phyloP scores from a whole-genome alignment of 805 yeast species.

The Candida krabiensis region DNA sequence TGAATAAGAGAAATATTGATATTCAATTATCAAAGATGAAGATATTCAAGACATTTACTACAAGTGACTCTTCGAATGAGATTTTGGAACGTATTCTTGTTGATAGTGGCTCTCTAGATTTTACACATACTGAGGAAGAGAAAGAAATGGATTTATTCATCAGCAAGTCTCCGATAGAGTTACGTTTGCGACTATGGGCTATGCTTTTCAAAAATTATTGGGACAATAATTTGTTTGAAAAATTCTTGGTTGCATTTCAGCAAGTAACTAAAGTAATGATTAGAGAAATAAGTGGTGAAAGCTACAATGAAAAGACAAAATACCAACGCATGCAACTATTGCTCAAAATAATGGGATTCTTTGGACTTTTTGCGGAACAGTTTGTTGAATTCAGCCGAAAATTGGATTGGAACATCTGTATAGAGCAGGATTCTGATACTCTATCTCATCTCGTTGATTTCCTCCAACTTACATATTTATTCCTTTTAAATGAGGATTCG shows the following conservation, averaged over 20 bases:
- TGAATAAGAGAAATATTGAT: constrained; percentile 50
- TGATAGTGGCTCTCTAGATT: constrained; percentile 29
- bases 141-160: constrained; percentile 63
- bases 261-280: constrained; percentile 48
- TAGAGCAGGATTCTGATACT: constrained; percentile 2
- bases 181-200: constrained; percentile 75
- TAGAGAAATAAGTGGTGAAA: constrained; percentile 32
- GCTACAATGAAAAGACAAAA: constrained; percentile 23
- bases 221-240: constrained; percentile 28
- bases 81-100: constrained; percentile 24
- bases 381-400: constrained; percentile 30
- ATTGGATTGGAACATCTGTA: constrained; percentile 36
- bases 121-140: constrained; percentile 36
- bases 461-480: constrained; percentile 47
- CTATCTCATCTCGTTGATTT: constrained; percentile 29
- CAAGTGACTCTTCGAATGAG: constrained; percentile 36
- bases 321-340: constrained; percentile 42
- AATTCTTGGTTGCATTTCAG: constrained; percentile 51
- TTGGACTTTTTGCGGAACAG: constrained; percentile 48
- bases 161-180: constrained; percentile 58
- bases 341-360: constrained; percentile 51
- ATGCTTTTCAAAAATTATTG: constrained; percentile 60
- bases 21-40: constrained; percentile 69
- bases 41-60: constrained; percentile 66
- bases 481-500: constrained; percentile 54